Percentiles rank a stretch among this genome's conserved stretches.
These are phyloP conservation scores for Pseudohalonectria lignicola DNA, from an alignment of 2,329 filamentous ascomycete genomes.

Conservation along the genomic window DNA sequence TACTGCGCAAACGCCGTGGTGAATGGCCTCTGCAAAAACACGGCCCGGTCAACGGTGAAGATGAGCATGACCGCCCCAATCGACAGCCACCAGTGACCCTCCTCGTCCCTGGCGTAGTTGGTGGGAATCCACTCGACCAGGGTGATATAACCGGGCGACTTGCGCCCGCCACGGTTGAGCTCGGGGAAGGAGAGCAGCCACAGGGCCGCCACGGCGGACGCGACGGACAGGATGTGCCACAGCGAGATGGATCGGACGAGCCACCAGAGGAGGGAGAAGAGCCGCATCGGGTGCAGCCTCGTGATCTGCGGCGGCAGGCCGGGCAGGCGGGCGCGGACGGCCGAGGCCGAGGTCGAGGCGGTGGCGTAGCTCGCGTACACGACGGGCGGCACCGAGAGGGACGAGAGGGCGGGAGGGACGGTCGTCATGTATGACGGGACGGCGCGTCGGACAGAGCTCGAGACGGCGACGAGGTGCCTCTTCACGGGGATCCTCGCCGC, in stretches of 20 bases:
- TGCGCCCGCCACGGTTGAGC: slow-evolving; percentile 7
- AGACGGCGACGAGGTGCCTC: background rate
- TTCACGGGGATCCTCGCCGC: background rate
- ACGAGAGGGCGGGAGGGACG: no score
- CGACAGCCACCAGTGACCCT: slow-evolving; percentile 16
- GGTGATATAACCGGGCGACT: slow-evolving; percentile 11
- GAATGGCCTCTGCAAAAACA: slow-evolving; percentile 15
- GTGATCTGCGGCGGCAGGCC: background rate
- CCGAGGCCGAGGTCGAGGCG: no score
- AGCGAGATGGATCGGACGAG: background rate
- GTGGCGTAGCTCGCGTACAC: background rate
- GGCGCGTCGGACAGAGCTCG: no score
- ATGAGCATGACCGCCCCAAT: slow-evolving; percentile 15
- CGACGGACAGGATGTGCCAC: background rate
- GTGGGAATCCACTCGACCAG: slow-evolving; percentile 10
- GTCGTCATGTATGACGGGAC: no score
- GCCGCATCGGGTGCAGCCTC: background rate
- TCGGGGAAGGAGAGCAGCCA: slow-evolving; percentile 10
- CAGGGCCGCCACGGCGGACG: background rate
- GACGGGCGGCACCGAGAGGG: background rate
- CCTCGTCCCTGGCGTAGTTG: slow-evolving; percentile 6
- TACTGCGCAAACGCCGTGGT: slow-evolving; percentile 23
- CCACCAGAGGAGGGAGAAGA: background rate
- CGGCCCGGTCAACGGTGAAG: slow-evolving; percentile 10
- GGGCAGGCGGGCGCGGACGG: background rate